Conservation (phyloP, 306 rosid species). For the Mucuna pruriens region DNA sequence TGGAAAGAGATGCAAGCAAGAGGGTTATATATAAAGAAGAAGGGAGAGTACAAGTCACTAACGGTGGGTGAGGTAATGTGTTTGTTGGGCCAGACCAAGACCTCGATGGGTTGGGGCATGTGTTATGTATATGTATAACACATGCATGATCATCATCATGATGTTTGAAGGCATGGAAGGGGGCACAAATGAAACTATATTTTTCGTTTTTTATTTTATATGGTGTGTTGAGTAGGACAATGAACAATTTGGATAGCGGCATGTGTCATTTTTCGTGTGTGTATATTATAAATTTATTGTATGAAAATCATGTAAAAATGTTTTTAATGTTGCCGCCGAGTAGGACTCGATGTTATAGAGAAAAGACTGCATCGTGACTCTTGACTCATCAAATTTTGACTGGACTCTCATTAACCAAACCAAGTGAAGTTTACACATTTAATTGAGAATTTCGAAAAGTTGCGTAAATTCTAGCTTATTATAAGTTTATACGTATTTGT, state of each 20-base stretch:
- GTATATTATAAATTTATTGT: background rate
- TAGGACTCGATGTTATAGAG: background rate
- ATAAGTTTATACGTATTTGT: background rate
- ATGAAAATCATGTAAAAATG: background rate
- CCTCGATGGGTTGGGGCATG: constrained; percentile 4
- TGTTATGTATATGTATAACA: constrained; percentile 13
- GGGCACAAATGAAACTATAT: too few relatives aligned
- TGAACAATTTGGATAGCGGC: background rate
- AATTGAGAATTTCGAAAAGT: background rate
- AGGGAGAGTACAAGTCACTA: background rate
- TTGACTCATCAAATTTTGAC: constrained; percentile 38
- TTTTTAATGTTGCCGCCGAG: constrained; percentile 28
- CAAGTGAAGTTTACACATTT: background rate
- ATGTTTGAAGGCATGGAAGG: background rate
- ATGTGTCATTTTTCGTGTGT: too few relatives aligned
- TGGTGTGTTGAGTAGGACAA: background rate
- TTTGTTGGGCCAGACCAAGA: constrained; percentile 35
- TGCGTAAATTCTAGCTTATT: background rate
- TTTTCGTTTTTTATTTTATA: background rate
- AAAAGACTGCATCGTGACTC: constrained; percentile 24
- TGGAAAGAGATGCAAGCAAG: constrained; percentile 14
- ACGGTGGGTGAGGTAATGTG: constrained; percentile 39
- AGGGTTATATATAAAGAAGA: constrained; percentile 46
- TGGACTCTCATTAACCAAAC: constrained; percentile 14
- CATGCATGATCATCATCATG: background rate